These are phyloP conservation scores for Verbascum thapsus DNA, from an alignment of 257 asterid species.

Conservation along the genomic window DNA sequence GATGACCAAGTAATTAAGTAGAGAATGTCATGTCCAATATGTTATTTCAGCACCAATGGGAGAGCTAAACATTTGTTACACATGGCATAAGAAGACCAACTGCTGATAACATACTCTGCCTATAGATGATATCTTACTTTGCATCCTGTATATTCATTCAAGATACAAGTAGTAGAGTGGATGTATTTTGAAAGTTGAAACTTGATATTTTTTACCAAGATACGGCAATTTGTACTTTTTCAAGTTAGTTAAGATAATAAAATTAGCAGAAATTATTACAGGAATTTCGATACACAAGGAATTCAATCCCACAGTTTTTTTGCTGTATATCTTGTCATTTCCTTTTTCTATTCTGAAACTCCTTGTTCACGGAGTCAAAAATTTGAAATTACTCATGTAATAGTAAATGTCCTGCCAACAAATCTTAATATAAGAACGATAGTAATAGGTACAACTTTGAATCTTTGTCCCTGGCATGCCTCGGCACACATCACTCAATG, in stretches of 20 bases:
- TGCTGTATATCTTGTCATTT: not conserved
- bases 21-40: too few species aligned
- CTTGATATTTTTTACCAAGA: not conserved
- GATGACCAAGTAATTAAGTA: too few species aligned
- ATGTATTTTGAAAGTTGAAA: not conserved
- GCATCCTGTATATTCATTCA: too few species aligned
- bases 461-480: not conserved
- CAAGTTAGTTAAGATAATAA: not conserved
- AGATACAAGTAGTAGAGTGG: too few species aligned
- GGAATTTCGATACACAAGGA: not conserved
- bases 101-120: not conserved
- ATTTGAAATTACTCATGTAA: not conserved
- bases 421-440: not conserved
- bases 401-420: not conserved
- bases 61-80: not conserved
- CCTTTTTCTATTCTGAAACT: not conserved
- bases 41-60: not conserved
- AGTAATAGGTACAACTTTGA: not conserved
- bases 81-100: constrained; percentile 15
- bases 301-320: not conserved
- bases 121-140: too few species aligned
- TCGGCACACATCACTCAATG: not conserved
- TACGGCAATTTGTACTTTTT: not conserved
- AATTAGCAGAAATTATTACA: not conserved
- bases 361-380: not conserved